Evolutionary conservation across 208 protist genomes (phyloP).

Genomic region (Trypanosomatidae sp.): DNA sequence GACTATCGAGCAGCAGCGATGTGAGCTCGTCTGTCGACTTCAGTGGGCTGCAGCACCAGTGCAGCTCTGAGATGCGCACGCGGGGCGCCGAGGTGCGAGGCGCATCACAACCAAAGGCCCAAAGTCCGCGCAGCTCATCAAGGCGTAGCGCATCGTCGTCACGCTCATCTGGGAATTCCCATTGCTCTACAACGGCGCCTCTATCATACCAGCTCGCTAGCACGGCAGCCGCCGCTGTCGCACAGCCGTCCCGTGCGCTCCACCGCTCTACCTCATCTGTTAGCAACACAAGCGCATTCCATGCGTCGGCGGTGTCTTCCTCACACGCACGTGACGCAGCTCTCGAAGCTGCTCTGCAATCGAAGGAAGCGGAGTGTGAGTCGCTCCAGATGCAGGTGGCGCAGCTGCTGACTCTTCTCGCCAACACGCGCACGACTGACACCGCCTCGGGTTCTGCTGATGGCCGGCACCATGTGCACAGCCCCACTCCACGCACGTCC

Average conservation of each 20-base stretch:
- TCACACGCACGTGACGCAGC: neutral
- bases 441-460: neutral
- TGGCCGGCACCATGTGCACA: neutral
- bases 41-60: neutral
- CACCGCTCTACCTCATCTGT: neutral
- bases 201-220: neutral
- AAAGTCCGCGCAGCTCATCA: neutral
- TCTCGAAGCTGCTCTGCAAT: slow-evolving; percentile 17
- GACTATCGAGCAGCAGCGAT: neutral
- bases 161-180: slow-evolving; percentile 1
- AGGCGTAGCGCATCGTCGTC: neutral
- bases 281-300: neutral
- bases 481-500: neutral
- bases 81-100: neutral
- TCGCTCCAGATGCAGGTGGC: slow-evolving; percentile 29
- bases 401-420: slow-evolving; percentile 26
- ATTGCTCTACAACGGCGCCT: neutral
- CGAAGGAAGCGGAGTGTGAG: slow-evolving; percentile 35
- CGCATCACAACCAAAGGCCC: neutral
- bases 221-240: neutral
- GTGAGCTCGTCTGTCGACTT: neutral
- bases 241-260: neutral
- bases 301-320: neutral
- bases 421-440: neutral
- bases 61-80: neutral